These are phyloP conservation scores for Physcia stellaris DNA, from an alignment of 495 filamentous ascomycete genomes.

Conservation along the genomic window DNA sequence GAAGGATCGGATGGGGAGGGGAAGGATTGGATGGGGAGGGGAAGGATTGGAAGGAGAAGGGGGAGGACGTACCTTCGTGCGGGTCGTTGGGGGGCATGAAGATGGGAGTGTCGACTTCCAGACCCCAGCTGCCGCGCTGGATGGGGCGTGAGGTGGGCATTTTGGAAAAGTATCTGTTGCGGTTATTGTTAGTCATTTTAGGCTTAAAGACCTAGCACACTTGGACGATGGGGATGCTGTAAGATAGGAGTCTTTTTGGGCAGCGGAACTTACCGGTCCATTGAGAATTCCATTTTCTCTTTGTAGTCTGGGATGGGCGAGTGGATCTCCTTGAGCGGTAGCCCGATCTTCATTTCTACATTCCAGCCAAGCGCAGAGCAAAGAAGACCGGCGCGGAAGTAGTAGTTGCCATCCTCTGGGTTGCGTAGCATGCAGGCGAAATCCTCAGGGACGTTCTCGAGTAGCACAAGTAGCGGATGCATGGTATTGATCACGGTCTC, in stretches of 20 bases:
- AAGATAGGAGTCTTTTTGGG: not conserved
- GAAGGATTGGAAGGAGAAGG: too few relatives aligned
- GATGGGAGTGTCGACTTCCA: slow-evolving; percentile 65
- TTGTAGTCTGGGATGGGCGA: slow-evolving; percentile 72
- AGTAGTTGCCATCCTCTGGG: slow-evolving; percentile 56
- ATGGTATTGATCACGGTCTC: slow-evolving; percentile 47
- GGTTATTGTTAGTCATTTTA: not conserved
- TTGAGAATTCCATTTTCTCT: slow-evolving; percentile 78
- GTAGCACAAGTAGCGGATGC: slow-evolving; percentile 56
- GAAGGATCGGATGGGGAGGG: too few relatives aligned
- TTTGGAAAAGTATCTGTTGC: slow-evolving; percentile 63
- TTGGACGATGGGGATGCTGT: not conserved
- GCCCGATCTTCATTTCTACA: slow-evolving; percentile 59
- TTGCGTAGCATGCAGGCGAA: slow-evolving; percentile 71
- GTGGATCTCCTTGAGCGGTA: slow-evolving; percentile 64
- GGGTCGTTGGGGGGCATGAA: slow-evolving; percentile 68
- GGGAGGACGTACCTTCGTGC: too few relatives aligned
- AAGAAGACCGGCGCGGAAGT: slow-evolving; percentile 64
- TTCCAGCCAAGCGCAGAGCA: slow-evolving; percentile 78
- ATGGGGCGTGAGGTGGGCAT: slow-evolving; percentile 64
- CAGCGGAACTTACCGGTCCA: slow-evolving; percentile 64
- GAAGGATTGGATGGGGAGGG: too few relatives aligned
- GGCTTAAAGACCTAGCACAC: not conserved
- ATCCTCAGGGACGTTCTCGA: slow-evolving; percentile 81
- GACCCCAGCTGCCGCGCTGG: slow-evolving; percentile 77